These are phyloP conservation scores for Cryptococcus sp. DNA, from an alignment of 1,284 basidiomycete species.

Conservation along the genomic window DNA sequence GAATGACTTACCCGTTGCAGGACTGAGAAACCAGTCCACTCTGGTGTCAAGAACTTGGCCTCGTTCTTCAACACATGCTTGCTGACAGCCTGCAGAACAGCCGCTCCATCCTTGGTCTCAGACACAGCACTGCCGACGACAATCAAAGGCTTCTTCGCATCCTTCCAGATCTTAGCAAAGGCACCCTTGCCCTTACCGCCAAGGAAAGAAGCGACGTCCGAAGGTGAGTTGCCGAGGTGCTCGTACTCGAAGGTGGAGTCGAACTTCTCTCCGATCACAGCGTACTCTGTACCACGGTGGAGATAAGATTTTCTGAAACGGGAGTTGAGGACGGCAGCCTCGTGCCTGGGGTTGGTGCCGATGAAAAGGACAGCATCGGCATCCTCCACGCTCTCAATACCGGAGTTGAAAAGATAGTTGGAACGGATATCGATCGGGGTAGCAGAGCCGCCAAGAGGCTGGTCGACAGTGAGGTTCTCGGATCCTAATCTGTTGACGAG, in stretches of 20 bases:
- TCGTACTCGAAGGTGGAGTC: constrained; percentile 94
- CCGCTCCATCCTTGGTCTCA: constrained; percentile 84
- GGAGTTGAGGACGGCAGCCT: constrained; percentile 96
- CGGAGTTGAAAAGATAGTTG: constrained; percentile 97
- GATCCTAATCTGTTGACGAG: constrained; percentile 91
- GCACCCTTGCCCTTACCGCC: constrained; percentile 63
- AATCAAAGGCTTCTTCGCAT: constrained; percentile 90
- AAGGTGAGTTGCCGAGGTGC: constrained; percentile 78
- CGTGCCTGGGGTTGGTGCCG: constrained; percentile 96
- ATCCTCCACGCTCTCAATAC: constrained; percentile 85
- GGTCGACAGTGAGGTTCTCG: constrained; percentile 88
- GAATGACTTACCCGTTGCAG: constrained; percentile 76
- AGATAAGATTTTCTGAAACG: constrained; percentile 95
- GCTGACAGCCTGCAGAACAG: constrained; percentile 74
- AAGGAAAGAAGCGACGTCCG: constrained; percentile 78
- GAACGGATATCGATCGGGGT: constrained; percentile 89
- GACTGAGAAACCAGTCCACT: constrained; percentile 95
- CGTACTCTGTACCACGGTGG: constrained; percentile 80
- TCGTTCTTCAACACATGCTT: constrained; percentile 81
- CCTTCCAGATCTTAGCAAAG: constrained; percentile 85
- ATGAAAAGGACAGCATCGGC: constrained; percentile 93
- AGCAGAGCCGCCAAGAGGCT: constrained; percentile 65
- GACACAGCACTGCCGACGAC: constrained; percentile 85
- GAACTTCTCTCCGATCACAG: constrained; percentile 85
- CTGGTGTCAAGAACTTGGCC: constrained; percentile 72